These are phyloP conservation scores for Stagonosporopsis rhizophila DNA, from an alignment of 2,329 filamentous ascomycete species.

Conservation along the genomic window DNA sequence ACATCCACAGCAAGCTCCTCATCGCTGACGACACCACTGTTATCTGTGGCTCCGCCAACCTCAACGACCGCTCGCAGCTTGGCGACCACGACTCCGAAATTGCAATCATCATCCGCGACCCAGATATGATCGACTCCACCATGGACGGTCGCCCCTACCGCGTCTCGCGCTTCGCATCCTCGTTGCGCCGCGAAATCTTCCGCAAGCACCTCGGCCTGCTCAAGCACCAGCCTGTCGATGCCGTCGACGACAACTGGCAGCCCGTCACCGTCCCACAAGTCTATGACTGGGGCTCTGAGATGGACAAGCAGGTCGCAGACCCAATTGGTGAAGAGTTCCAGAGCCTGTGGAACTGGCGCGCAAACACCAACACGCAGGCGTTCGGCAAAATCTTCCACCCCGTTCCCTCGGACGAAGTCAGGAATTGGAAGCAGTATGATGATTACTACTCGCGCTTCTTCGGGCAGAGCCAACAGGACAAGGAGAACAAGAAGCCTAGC, in stretches of 20 bases:
- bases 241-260: constrained; percentile 63
- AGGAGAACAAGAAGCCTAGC: constrained; percentile 55
- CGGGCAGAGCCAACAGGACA: constrained; percentile 52
- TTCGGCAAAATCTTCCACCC: constrained; percentile 84
- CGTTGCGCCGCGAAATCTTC: constrained; percentile 84
- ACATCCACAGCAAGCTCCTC: constrained; percentile 72
- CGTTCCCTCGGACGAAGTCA: constrained; percentile 72
- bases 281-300: constrained; percentile 57
- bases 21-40: constrained; percentile 84
- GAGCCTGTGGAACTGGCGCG: constrained; percentile 75
- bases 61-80: constrained; percentile 78
- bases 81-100: constrained; percentile 88
- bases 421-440: constrained; percentile 76
- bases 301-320: constrained; percentile 70
- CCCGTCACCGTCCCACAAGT: constrained; percentile 64
- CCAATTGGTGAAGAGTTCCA: constrained; percentile 74
- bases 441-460: constrained; percentile 74
- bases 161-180: constrained; percentile 78
- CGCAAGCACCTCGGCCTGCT: constrained; percentile 90
- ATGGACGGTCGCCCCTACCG: constrained; percentile 78
- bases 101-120: constrained; percentile 86
- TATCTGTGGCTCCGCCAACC: constrained; percentile 78
- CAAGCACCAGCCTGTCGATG: constrained; percentile 72
- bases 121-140: constrained; percentile 69
- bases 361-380: constrained; percentile 78